Conservation (phyloP, 208 protist species). For the Wallacemonas collosoma region DNA sequence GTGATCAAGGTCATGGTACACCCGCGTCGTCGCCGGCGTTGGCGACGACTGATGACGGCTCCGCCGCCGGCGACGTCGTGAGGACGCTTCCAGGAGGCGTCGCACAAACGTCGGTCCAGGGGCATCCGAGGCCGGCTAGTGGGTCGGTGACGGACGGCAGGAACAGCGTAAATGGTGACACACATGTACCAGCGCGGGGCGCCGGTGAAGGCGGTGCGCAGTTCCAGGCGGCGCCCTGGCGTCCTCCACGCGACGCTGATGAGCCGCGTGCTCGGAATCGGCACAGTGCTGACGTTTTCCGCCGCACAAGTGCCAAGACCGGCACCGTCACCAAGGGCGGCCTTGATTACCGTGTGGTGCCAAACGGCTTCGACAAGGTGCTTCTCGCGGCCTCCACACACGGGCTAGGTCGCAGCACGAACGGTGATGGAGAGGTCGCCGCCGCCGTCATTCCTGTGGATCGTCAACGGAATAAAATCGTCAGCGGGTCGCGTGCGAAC, state of each 20-base stretch:
- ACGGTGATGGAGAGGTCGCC: background rate
- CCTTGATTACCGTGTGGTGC: background rate
- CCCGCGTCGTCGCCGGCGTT: too few relatives aligned
- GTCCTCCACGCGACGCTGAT: slow-evolving; percentile 19
- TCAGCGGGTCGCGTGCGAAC: slow-evolving; percentile 26
- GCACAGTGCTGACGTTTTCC: slow-evolving; percentile 31
- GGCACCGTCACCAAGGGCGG: slow-evolving; percentile 18
- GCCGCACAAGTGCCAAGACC: slow-evolving; percentile 20
- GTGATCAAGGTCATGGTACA: too few relatives aligned
- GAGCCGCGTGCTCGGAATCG: slow-evolving; percentile 25
- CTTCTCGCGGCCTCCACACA: slow-evolving; percentile 2
- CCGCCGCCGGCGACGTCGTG: too few relatives aligned
- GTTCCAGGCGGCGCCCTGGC: background rate
- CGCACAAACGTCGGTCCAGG: too few relatives aligned
- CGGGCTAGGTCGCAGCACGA: background rate
- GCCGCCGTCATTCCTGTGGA: background rate
- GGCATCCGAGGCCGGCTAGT: too few relatives aligned
- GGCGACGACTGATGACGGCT: too few relatives aligned
- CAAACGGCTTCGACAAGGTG: slow-evolving; percentile 19
- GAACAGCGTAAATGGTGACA: too few relatives aligned
- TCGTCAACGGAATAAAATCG: slow-evolving; percentile 18
- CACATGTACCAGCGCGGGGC: too few relatives aligned
- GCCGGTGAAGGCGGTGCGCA: too few relatives aligned
- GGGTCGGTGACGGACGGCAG: too few relatives aligned
- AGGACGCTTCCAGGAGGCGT: too few relatives aligned